A percentile compares a stretch with the other conserved stretches of the same genome.
phyloP scores from a whole-genome alignment of 208 protist genomes.

The Acanthamoeba lenticulata region DNA sequence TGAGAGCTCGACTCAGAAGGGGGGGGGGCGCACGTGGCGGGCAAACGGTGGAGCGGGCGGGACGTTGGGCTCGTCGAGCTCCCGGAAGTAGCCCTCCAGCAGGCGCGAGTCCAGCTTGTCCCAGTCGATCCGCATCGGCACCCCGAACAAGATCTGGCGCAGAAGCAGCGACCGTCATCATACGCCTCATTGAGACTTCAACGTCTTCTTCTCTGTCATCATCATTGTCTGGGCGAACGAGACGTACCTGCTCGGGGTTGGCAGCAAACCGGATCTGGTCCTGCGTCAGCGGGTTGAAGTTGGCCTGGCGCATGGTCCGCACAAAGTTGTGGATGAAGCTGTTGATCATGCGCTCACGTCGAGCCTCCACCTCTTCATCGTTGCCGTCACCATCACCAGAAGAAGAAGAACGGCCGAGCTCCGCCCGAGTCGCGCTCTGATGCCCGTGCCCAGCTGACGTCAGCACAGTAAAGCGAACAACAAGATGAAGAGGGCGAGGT shows the following conservation, averaged over 20 bases:
- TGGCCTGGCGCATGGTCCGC: slow-evolving; percentile 24
- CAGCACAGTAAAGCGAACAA: no score
- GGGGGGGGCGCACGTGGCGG: not conserved
- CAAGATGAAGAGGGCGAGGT: not conserved
- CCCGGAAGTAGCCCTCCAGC: not conserved
- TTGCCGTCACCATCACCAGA: not conserved
- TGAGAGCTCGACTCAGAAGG: no score
- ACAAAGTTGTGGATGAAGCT: slow-evolving; percentile 65
- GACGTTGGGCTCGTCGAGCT: not conserved
- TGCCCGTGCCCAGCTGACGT: no score
- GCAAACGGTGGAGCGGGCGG: slow-evolving; percentile 30
- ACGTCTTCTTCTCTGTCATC: not conserved
- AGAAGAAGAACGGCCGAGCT: no score
- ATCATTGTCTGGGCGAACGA: not conserved
- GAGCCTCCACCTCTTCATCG: not conserved
- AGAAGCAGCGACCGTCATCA: not conserved
- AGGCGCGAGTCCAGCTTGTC: slow-evolving; percentile 39
- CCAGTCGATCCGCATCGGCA: slow-evolving; percentile 62
- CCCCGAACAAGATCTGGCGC: slow-evolving; percentile 35
- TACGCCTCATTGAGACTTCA: no score
- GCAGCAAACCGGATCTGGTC: slow-evolving; percentile 52
- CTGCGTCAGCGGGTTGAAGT: slow-evolving; percentile 30
- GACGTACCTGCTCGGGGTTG: slow-evolving; percentile 30
- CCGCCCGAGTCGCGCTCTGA: no score
- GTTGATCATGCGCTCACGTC: not conserved